These are phyloP conservation scores for Fusarium stilboides DNA, from an alignment of 2,329 filamentous ascomycete species.

Conservation along the genomic window DNA sequence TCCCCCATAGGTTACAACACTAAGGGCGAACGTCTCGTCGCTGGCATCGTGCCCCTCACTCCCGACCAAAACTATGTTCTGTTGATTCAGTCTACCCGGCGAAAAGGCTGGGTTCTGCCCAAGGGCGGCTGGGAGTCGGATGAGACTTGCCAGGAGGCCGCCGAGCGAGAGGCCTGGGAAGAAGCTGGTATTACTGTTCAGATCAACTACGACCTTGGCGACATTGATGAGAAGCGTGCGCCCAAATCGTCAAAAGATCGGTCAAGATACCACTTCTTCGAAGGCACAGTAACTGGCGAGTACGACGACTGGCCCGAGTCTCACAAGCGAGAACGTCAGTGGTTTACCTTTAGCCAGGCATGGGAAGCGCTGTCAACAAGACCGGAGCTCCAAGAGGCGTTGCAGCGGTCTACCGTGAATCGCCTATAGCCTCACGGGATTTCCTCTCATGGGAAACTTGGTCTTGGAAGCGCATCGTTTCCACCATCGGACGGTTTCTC, in stretches of 20 bases:
- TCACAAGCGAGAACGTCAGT: conserved; percentile 90
- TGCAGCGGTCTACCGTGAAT: conserved; percentile 84
- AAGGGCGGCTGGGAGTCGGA: conserved; percentile 99
- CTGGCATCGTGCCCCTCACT: conserved; percentile 92
- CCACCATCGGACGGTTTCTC: background rate
- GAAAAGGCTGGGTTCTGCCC: conserved; percentile 95
- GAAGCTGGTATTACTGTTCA: conserved; percentile 93
- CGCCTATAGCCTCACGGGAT: conserved; percentile 44
- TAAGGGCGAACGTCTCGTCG: conserved; percentile 94
- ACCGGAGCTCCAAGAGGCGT: conserved; percentile 89
- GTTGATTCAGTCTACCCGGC: conserved; percentile 91
- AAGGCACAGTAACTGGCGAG: conserved; percentile 89
- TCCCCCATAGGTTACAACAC: conserved; percentile 83
- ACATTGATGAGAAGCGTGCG: conserved; percentile 86
- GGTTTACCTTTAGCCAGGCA: conserved; percentile 91
- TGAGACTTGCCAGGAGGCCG: conserved; percentile 88
- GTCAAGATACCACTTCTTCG: conserved; percentile 83
- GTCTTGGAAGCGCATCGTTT: conserved; percentile 3
- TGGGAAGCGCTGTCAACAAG: conserved; percentile 80
- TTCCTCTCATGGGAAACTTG: conserved; percentile 8
- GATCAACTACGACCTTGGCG: conserved; percentile 87
- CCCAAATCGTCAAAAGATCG: conserved; percentile 79
- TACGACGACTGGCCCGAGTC: conserved; percentile 93
- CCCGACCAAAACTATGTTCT: conserved; percentile 89
- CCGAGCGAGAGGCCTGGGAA: conserved; percentile 95